A percentile compares a stretch with the other conserved stretches of the same genome.
Conservation (phyloP, 352 stramenopile species). For the Globisporangium lucens region DNA sequence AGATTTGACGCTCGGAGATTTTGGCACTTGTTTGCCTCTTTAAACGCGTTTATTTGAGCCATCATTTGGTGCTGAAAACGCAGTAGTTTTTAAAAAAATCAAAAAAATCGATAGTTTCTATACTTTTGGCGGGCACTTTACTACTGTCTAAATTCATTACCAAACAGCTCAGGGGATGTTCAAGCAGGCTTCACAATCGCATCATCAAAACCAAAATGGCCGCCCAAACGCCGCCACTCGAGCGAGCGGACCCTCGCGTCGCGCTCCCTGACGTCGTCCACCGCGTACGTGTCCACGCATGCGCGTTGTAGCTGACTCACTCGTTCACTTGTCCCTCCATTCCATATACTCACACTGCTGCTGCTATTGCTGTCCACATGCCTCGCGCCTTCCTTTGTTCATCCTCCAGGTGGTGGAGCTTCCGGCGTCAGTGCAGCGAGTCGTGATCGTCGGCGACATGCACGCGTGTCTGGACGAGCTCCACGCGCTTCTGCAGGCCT, state of each 20-base stretch:
- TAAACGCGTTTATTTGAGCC: no score
- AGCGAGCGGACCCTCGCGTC: constrained; percentile 46
- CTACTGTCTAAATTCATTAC: no score
- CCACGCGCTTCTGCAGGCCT: constrained; percentile 44
- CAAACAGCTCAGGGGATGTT: no score
- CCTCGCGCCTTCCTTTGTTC: not conserved
- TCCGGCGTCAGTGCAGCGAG: constrained; percentile 22
- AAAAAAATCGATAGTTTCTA: no score
- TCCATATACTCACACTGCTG: not conserved
- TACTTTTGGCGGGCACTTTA: no score
- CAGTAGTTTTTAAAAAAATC: no score
- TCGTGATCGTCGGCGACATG: constrained; percentile 90
- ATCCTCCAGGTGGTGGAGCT: constrained; percentile 25
- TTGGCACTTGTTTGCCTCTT: no score
- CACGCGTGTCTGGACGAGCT: constrained; percentile 91
- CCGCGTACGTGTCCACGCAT: constrained; percentile 17
- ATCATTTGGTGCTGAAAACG: no score
- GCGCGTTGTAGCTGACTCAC: no score
- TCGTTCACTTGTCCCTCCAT: not conserved
- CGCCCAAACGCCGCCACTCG: not conserved
- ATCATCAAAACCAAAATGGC: not conserved
- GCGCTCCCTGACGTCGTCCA: constrained; percentile 46
- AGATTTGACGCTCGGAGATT: no score
- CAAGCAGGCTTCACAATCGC: no score
- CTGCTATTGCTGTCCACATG: not conserved